A percentile compares a stretch with the other conserved stretches of the same genome.
phyloP scores from a whole-genome alignment of 2,329 filamentous ascomycete genomes.

The Teratosphaeria gauchensis region DNA sequence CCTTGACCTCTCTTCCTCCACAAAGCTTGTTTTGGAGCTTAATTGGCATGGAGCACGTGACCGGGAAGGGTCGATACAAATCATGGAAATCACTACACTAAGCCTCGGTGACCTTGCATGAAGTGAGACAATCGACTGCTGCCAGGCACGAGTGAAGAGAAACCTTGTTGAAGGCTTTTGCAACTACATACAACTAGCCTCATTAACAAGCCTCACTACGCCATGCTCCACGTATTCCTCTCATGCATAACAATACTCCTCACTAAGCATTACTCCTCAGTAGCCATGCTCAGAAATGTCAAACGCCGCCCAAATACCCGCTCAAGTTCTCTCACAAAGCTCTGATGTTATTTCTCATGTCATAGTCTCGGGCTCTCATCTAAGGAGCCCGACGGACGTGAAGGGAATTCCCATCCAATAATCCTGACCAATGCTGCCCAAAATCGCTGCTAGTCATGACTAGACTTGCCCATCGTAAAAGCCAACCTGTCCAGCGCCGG shows the following conservation, averaged over 20 bases:
- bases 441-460: not conserved
- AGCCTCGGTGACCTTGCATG: not conserved
- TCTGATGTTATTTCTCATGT: not conserved
- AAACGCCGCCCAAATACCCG: not conserved
- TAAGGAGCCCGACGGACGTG: not conserved
- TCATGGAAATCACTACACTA: no score
- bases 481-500: not conserved
- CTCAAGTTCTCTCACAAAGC: not conserved
- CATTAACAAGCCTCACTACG: not conserved
- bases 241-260: not conserved
- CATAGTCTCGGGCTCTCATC: not conserved
- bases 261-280: not conserved
- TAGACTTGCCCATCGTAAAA: not conserved
- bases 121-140: not conserved
- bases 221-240: not conserved
- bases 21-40: not conserved
- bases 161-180: not conserved
- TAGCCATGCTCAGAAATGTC: not conserved
- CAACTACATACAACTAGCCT: not conserved
- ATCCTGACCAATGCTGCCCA: not conserved
- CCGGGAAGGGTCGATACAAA: not conserved
- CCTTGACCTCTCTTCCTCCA: not conserved
- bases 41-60: not conserved
- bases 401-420: not conserved
- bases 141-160: not conserved